A percentile compares a stretch with the other conserved stretches of the same genome.
These are phyloP conservation scores for Claviceps capensis DNA, from an alignment of 2,329 filamentous ascomycete species.

Conservation along the genomic window DNA sequence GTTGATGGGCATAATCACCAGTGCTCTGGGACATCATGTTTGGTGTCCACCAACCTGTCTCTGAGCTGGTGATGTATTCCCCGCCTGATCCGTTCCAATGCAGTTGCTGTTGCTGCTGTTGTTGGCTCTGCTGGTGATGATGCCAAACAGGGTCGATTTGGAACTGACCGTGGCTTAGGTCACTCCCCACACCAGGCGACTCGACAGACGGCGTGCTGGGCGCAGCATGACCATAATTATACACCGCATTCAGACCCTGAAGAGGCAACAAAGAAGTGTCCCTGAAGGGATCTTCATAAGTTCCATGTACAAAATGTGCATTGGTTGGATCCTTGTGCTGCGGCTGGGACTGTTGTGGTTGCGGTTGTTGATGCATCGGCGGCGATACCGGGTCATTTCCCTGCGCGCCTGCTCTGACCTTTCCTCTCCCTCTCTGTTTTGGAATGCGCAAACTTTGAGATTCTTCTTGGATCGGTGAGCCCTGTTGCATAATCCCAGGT, in stretches of 20 bases:
- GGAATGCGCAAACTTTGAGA: constrained; percentile 18
- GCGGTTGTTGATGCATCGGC: constrained; percentile 15
- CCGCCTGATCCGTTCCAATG: constrained; percentile 14
- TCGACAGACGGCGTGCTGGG: constrained; percentile 25
- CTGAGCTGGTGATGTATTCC: constrained; percentile 14
- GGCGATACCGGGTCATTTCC: constrained; percentile 11
- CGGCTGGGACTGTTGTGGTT: background rate
- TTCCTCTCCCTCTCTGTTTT: constrained; percentile 17
- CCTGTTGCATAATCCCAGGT: constrained; percentile 10
- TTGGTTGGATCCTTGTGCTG: constrained; percentile 13
- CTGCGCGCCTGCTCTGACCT: constrained; percentile 9
- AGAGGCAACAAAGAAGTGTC: constrained; percentile 15
- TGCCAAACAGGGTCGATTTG: constrained; percentile 8
- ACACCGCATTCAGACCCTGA: constrained; percentile 12
- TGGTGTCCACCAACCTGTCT: constrained; percentile 19
- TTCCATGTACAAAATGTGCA: constrained; percentile 21
- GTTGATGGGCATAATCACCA: constrained; percentile 7
- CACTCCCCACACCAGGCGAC: constrained; percentile 23
- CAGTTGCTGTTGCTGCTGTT: constrained; percentile 12
- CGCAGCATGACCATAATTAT: constrained; percentile 18
- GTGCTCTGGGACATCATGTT: constrained; percentile 15
- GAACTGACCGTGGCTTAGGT: constrained; percentile 16
- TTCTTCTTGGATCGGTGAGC: constrained; percentile 18
- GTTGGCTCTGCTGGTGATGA: constrained; percentile 13
- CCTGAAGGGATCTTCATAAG: constrained; percentile 25